Conservation (phyloP, 805 yeast genomes). For the Starmerella etchellsii region DNA sequence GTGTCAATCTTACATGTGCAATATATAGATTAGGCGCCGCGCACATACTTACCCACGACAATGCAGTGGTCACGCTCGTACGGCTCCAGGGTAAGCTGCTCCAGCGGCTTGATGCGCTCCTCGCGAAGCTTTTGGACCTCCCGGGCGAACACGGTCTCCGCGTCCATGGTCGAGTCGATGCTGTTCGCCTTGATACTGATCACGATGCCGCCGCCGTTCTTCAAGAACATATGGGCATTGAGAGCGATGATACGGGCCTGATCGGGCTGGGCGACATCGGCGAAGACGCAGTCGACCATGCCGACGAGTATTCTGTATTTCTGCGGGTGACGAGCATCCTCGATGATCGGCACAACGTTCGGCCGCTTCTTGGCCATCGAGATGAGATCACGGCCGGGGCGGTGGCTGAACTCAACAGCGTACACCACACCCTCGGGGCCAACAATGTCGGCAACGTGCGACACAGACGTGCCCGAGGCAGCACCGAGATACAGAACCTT, state of each 20-base stretch:
- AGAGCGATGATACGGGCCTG: constrained; percentile 99
- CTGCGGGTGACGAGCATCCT: constrained; percentile 99
- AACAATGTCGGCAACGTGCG: constrained; percentile 95
- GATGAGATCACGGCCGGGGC: constrained; percentile 98
- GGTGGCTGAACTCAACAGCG: constrained; percentile 98
- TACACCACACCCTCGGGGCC: constrained; percentile 99
- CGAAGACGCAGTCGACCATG: constrained; percentile 97
- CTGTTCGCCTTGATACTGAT: constrained; percentile 99
- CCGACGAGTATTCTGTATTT: constrained; percentile 98
- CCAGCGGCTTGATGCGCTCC: constrained; percentile 96
- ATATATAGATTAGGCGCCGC: constrained; percentile 41
- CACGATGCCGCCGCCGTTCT: constrained; percentile 97
- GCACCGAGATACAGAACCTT: constrained; percentile 97
- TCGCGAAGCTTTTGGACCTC: constrained; percentile 98
- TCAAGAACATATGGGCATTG: constrained; percentile 94
- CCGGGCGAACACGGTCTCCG: constrained; percentile 98
- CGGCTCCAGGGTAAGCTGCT: constrained; percentile 97
- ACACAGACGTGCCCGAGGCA: constrained; percentile 98
- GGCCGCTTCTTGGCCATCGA: constrained; percentile 99
- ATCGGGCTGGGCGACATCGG: constrained; percentile 99
- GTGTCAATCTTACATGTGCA: too few relatives aligned
- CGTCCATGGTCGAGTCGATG: constrained; percentile 98
- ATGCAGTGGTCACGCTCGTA: constrained; percentile 99
- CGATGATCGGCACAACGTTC: constrained; percentile 94
- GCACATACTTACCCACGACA: constrained; percentile 91